Base-by-base conservation (phyloP, 1,139 yeast species). In the Debaryomyces sp. region DNA sequence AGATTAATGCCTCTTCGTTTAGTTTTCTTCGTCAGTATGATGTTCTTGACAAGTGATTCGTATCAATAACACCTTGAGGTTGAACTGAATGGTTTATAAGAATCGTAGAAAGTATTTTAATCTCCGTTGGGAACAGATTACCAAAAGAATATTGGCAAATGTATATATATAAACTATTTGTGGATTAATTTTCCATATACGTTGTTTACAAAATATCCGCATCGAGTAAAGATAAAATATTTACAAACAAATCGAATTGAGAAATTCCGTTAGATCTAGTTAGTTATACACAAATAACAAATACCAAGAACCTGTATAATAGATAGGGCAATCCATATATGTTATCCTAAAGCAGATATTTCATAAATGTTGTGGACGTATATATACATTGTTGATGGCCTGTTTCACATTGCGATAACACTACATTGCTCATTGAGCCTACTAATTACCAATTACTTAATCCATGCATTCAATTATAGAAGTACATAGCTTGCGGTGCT, bases 191-290 rank as follows among this genome's bases (percentile, higher is more conserved):
- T 36, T 41, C 43, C 43, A 40, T 34, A 27, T 39, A 45, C 32
- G 43, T 32, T 45, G 48, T 45, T 45, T 45, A 45, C 48, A 45
- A 45, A 45, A 45, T 26, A 34, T 17, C 48, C 40, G 34, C 32
- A 45, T 45, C 36, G 35, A 41, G 48, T 17, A 41, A 24, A 41
- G 41, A 15, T 45, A 48, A 48, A 46, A 47, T 52, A 54, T 54
- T 54, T 55, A 55, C 58, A 55, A 55, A 55, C 48, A 53, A 46
- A 47, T 44, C 58, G 38, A 52, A 54, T 52, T 48, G 51, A 55
- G 57, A 50, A 55, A 54, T 49, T 44, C 46, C 9, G 10, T 22
- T n/a, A 27, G 24, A 39, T 27, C 23, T 24, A 17, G 15, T 27
- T 12, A 30, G 9, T 39, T 22, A 21, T 30, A 35, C 29, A 23